Evolutionary conservation across 1,139 yeast genomes (phyloP).

Genomic region (Groenewaldozyma auringiensis): DNA sequence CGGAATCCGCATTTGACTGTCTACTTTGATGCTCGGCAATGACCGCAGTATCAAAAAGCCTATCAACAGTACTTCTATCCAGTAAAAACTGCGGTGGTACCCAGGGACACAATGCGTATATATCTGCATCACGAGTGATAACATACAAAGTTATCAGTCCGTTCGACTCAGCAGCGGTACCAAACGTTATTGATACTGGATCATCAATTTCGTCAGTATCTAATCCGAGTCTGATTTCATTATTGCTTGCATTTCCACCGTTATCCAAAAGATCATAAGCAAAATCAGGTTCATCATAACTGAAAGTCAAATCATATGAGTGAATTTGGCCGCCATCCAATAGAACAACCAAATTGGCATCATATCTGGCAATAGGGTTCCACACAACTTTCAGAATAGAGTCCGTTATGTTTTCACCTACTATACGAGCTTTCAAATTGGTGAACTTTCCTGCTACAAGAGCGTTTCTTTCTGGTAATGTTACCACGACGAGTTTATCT

Average conservation of each 20-base stretch:
- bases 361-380: conserved; percentile 38
- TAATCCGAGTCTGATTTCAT: conserved; percentile 15
- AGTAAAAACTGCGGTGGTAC: conserved; percentile 39
- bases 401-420: neutral
- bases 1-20: conserved; percentile 4
- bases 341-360: conserved; percentile 37
- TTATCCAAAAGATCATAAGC: conserved; percentile 12
- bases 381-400: conserved; percentile 32
- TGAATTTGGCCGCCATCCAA: conserved; percentile 32
- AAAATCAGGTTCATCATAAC: conserved; percentile 24
- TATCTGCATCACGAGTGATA: conserved; percentile 45
- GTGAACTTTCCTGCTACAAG: neutral
- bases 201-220: conserved; percentile 15
- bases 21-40: conserved; percentile 23
- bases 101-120: conserved; percentile 51
- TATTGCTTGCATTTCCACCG: conserved; percentile 6
- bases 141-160: conserved; percentile 43
- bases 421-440: neutral
- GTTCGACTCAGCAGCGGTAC: conserved; percentile 32
- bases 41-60: conserved; percentile 38
- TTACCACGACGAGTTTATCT: conserved; percentile 28
- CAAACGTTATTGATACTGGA: conserved; percentile 42
- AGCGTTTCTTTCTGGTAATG: conserved; percentile 21
- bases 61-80: conserved; percentile 30
- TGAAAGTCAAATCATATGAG: conserved; percentile 31